Evolutionary conservation across 495 filamentous ascomycete genomes (phyloP).

Genomic region (Penicillium flavigenum): DNA sequence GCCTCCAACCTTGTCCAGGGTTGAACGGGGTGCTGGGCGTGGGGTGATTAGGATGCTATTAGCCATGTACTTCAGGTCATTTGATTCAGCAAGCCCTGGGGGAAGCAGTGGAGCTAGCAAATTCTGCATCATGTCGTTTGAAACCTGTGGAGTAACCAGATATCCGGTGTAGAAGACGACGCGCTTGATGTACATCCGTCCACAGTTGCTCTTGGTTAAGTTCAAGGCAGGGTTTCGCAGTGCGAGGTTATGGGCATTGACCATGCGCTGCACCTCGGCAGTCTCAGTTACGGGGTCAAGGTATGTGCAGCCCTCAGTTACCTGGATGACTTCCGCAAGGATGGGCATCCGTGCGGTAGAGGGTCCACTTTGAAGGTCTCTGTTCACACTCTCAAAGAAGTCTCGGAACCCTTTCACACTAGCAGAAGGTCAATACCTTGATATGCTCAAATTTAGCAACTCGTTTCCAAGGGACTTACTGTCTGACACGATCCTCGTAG

Average conservation of each 20-base stretch:
- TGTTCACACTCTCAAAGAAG: conserved; percentile 74
- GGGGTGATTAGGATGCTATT: conserved; percentile 90
- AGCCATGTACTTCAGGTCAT: conserved; percentile 77
- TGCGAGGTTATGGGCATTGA: conserved; percentile 78
- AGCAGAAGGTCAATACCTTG: conserved; percentile 18
- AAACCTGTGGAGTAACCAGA: conserved; percentile 68
- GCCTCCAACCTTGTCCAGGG: conserved; percentile 81
- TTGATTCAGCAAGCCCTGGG: conserved; percentile 45
- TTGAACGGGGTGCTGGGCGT: conserved; percentile 61
- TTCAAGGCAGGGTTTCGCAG: conserved; percentile 39
- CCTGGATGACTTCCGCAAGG: conserved; percentile 78
- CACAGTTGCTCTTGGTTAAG: conserved; percentile 31
- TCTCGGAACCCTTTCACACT: conserved; percentile 76
- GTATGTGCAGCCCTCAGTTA: conserved; percentile 68
- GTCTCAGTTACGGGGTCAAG: conserved; percentile 85
- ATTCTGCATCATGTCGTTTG: conserved; percentile 65
- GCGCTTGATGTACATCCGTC: conserved; percentile 70
- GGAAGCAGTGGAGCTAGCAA: conserved; percentile 56
- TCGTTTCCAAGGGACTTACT: conserved; percentile 44
- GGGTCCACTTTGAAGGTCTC: conserved; percentile 36
- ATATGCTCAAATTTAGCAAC: conserved; percentile 3
- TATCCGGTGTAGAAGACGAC: conserved; percentile 95
- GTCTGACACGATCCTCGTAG: conserved; percentile 65
- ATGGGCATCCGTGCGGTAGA: conserved; percentile 57
- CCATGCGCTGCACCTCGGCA: conserved; percentile 81